Evolutionary conservation across 495 filamentous ascomycete species (phyloP).

Genomic region (Xylaria nigripes): DNA sequence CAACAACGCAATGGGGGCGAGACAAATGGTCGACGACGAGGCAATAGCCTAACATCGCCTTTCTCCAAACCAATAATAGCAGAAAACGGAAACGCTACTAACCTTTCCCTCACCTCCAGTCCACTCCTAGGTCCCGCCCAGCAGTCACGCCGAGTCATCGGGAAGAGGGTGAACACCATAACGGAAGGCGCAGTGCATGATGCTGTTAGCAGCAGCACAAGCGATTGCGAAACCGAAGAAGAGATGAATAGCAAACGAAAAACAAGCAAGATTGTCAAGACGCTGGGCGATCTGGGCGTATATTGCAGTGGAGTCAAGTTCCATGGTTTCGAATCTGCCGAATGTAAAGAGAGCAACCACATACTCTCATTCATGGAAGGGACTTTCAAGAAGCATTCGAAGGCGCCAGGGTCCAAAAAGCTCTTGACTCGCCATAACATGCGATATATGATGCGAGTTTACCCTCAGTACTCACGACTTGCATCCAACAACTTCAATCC

Average conservation of each 20-base stretch:
- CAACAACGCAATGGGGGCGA: conserved; percentile 32
- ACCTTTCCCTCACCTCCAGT: conserved; percentile 50
- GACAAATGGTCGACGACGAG: conserved; percentile 49
- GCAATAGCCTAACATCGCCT: conserved; percentile 74
- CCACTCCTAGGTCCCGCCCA: conserved; percentile 40
- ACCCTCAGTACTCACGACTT: conserved; percentile 72
- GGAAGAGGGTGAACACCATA: conserved; percentile 39
- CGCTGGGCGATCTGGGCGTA: conserved; percentile 77
- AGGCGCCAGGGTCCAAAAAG: conserved; percentile 59
- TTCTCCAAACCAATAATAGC: conserved; percentile 49
- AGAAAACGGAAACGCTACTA: conserved; percentile 47
- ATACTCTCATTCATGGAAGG: conserved; percentile 87
- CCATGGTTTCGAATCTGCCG: conserved; percentile 58
- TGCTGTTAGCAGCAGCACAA: conserved; percentile 44
- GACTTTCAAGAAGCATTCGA: conserved; percentile 69
- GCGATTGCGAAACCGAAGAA: conserved; percentile 50
- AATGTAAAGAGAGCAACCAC: conserved; percentile 81
- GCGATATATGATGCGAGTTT: conserved; percentile 86
- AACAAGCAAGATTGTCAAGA: conserved; percentile 77
- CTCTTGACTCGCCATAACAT: conserved; percentile 82
- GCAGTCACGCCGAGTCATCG: conserved; percentile 21
- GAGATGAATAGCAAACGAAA: conserved; percentile 53
- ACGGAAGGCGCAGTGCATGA: conserved; percentile 45
- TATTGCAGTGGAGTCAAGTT: conserved; percentile 87
- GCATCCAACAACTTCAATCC: conserved; percentile 90